Base-by-base conservation (phyloP, 257 asterid species). In the Parsonsia alboflavescens region DNA sequence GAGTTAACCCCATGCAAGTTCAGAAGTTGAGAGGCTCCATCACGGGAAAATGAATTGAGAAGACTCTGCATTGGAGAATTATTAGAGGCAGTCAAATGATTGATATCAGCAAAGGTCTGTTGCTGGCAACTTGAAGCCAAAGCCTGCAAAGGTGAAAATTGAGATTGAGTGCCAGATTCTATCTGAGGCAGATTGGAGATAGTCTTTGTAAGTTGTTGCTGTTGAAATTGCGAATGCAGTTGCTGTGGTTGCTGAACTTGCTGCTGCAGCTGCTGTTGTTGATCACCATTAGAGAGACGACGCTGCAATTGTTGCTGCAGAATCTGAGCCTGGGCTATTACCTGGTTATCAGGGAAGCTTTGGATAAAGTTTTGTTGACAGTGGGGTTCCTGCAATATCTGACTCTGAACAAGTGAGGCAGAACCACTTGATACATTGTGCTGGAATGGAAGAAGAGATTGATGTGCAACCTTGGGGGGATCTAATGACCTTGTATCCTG, bases 281-380 rank as follows among this genome's bases (percentile, higher is more conserved):
- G 93, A 74, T 88, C 89, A 42, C 81, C 78, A 73, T 74, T 82
- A 26, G 85, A 79, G 73, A 82, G 89, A 61, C 79, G 83, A 22
- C 76, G 80, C 80, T 85, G 90, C 82, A 87, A 77, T 67, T 85
- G 92, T 68, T 91, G 95, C 77, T 91, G 97, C 82, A 91, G 82
- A 48, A 93, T 80, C 83, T 87, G 97, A 59, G 96, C 93, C 78
- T 90, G 97, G 73, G 96, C 85, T 71, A 87, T 53, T 41, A 67
- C 83, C 53, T 73, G 87, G 78, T 82, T 85, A 58, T 90, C 97
- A 13, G 86, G 79, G 79, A 88, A 80, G 86, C 86, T 79, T 39
- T 85, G 97, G 73, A 86, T 75, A 77, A 84, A 83, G 81, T 80
- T 87, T 26, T 77, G 89, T 48, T 85, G 97, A 73, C 93, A 75